These are phyloP conservation scores for Biscutella auriculata DNA, from an alignment of 441 rosid genomes.

Conservation along the genomic window DNA sequence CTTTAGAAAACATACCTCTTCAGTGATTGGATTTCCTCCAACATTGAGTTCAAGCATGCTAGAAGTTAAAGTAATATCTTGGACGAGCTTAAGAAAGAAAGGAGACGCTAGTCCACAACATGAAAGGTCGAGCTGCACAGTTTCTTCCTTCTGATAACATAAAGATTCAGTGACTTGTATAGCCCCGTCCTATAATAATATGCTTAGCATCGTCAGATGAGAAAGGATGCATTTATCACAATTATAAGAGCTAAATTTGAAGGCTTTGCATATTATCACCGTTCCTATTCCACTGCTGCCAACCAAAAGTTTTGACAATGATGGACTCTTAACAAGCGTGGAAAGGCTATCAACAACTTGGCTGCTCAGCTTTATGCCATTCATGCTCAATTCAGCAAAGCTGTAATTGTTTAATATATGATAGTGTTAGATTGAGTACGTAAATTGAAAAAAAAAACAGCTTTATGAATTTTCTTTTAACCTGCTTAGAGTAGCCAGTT, in stretches of 20 bases:
- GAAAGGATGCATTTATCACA: not conserved
- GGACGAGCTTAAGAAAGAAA: conserved; percentile 32
- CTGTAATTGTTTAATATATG: conserved; percentile 27
- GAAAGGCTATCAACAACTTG: conserved; percentile 60
- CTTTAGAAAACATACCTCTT: conserved; percentile 48
- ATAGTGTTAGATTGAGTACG: not conserved
- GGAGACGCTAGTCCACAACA: conserved; percentile 48
- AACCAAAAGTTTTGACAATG: conserved; percentile 65
- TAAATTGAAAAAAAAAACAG: not conserved
- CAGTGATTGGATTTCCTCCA: conserved; percentile 57
- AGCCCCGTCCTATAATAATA: conserved; percentile 58
- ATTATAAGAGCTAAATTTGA: not conserved
- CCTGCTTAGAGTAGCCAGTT: conserved; percentile 62
- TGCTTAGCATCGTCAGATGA: not conserved
- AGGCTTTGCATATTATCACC: conserved; percentile 30
- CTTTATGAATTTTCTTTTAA: conserved; percentile 16
- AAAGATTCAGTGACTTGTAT: conserved; percentile 51
- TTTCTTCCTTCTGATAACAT: conserved; percentile 39
- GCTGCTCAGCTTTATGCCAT: conserved; percentile 63
- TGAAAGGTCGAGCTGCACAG: conserved; percentile 71
- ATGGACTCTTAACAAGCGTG: conserved; percentile 45
- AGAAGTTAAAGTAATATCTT: conserved; percentile 26
- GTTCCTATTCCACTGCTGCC: conserved; percentile 74
- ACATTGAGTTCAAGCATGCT: conserved; percentile 62
- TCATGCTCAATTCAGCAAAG: conserved; percentile 74